A percentile compares a stretch with the other conserved stretches of the same genome.
Conservation (phyloP, 257 asterid genomes). For the Scutellaria baicalensis region DNA sequence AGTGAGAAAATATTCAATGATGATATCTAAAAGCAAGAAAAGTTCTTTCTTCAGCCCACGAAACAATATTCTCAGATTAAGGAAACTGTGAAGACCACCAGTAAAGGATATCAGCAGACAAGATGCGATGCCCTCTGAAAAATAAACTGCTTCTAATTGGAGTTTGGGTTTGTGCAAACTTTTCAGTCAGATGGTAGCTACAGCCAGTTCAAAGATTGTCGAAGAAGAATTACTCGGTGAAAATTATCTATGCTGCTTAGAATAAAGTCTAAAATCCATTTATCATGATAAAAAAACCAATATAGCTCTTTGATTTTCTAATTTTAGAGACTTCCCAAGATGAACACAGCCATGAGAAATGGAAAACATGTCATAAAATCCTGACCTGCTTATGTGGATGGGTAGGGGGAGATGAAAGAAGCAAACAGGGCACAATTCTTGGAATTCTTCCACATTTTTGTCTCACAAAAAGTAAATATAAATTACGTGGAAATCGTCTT, state of each 20-base stretch:
- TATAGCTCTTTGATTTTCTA: background rate
- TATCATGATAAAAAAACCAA: background rate
- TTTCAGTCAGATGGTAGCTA: background rate
- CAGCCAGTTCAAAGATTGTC: background rate
- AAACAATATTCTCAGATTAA: background rate
- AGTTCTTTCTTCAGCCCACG: background rate
- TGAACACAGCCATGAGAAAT: background rate
- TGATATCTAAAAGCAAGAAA: background rate
- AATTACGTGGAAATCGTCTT: background rate
- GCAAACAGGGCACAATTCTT: background rate
- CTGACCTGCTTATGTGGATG: conserved; percentile 1
- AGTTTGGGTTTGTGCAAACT: background rate
- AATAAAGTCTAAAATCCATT: background rate
- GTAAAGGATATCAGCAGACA: background rate
- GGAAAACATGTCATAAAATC: background rate
- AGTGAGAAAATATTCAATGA: background rate
- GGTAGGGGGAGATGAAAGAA: background rate
- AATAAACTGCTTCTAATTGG: background rate
- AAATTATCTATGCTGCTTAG: background rate
- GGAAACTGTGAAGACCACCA: conserved; percentile 8
- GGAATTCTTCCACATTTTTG: background rate
- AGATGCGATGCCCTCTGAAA: background rate
- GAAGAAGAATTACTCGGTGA: background rate
- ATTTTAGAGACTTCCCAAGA: background rate
- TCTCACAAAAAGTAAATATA: background rate